Conservation (phyloP, 257 asterid species). For the Solanum paucissectum region DNA sequence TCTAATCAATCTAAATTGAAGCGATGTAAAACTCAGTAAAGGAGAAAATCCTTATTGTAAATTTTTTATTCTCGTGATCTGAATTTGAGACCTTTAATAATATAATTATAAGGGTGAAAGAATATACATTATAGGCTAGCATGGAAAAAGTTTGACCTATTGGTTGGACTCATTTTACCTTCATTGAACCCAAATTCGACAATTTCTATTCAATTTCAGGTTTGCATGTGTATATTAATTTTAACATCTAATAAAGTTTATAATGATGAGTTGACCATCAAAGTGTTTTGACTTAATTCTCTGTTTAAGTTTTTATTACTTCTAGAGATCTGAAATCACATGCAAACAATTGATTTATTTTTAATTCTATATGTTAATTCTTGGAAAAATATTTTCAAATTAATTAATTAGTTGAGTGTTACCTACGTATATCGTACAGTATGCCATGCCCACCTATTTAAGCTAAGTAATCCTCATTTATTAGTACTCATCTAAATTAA, state of each 20-base stretch:
- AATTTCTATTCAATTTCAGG: background rate
- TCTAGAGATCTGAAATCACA: slow-evolving; percentile 1
- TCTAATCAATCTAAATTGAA: background rate
- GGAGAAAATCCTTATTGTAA: background rate
- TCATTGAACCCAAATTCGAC: background rate
- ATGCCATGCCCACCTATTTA: background rate
- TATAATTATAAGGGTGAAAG: background rate
- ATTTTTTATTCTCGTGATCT: background rate
- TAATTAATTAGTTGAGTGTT: background rate
- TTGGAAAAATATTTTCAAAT: background rate
- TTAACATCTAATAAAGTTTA: background rate
- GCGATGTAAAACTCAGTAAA: background rate
- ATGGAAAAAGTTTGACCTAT: background rate
- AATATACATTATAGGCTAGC: background rate
- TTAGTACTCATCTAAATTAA: background rate
- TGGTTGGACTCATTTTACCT: background rate
- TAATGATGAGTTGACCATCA: background rate
- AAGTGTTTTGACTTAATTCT: background rate
- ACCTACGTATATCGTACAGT: background rate
- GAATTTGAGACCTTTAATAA: no score
- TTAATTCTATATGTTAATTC: background rate
- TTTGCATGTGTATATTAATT: background rate
- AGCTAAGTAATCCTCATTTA: background rate
- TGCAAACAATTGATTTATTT: background rate
- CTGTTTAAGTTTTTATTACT: background rate